phyloP scores from a whole-genome alignment of 768 basidiomycete genomes.

The Pisolithus marmoratus region DNA sequence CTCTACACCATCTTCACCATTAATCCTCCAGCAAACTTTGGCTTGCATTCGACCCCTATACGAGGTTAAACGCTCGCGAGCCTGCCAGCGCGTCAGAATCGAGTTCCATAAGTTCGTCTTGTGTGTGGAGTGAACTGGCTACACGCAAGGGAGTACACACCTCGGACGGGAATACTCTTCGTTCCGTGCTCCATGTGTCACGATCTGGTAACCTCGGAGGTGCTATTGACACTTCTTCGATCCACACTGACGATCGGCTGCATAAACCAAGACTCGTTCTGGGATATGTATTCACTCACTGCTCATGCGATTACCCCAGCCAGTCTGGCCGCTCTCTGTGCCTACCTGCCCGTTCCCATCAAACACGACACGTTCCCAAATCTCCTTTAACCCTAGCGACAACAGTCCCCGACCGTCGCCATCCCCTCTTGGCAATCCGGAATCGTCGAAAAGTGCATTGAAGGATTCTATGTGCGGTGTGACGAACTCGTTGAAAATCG shows the following conservation, averaged over 20 bases:
- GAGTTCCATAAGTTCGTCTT: neutral
- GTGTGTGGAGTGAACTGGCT: neutral
- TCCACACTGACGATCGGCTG: constrained; percentile 63
- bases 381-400: constrained; percentile 72
- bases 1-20: constrained; percentile 55
- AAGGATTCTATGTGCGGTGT: constrained; percentile 93
- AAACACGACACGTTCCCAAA: constrained; percentile 89
- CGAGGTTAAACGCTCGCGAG: constrained; percentile 87
- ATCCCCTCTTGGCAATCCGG: constrained; percentile 67
- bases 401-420: constrained; percentile 78
- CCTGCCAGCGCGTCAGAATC: constrained; percentile 38
- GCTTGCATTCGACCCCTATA: constrained; percentile 89
- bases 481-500: constrained; percentile 88
- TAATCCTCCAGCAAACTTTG: constrained; percentile 80
- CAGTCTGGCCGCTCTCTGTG: constrained; percentile 45
- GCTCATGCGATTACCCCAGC: constrained; percentile 81
- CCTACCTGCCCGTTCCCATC: constrained; percentile 60
- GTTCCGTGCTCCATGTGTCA: constrained; percentile 66
- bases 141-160: constrained; percentile 33
- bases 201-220: constrained; percentile 85
- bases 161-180: constrained; percentile 85
- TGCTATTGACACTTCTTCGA: constrained; percentile 78
- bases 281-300: constrained; percentile 45
- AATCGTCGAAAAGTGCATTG: constrained; percentile 93
- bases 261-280: constrained; percentile 6